phyloP scores from a whole-genome alignment of 768 basidiomycete genomes.

The Boletus rex-veris region DNA sequence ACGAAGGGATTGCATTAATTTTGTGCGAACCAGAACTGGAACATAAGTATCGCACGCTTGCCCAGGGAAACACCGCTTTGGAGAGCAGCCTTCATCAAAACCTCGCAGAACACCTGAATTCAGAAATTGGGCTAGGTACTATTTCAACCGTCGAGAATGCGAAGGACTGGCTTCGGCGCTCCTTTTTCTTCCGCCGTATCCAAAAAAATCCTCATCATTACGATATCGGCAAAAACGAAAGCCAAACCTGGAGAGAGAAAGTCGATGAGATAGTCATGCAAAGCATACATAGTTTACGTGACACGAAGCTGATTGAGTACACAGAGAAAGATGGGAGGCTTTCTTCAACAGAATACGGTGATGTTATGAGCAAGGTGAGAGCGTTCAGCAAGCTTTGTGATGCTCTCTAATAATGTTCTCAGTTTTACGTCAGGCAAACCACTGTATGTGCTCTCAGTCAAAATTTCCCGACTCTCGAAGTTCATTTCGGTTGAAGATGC shows the following conservation, averaged over 20 bases:
- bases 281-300: constrained; percentile 56
- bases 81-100: constrained; percentile 85
- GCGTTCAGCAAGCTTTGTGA: background rate
- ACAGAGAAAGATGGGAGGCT: constrained; percentile 42
- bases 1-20: constrained; percentile 79
- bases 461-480: background rate
- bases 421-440: constrained; percentile 74
- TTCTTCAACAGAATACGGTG: constrained; percentile 69
- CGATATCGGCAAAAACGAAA: constrained; percentile 50
- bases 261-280: constrained; percentile 72
- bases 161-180: constrained; percentile 76
- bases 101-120: constrained; percentile 89
- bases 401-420: constrained; percentile 5
- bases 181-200: constrained; percentile 86
- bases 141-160: constrained; percentile 69
- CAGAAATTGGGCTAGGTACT: constrained; percentile 85
- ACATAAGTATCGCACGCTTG: constrained; percentile 64
- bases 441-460: constrained; percentile 44
- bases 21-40: constrained; percentile 74
- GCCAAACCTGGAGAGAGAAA: constrained; percentile 65
- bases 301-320: constrained; percentile 57
- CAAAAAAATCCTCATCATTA: constrained; percentile 82
- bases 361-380: constrained; percentile 82
- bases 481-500: constrained; percentile 50
- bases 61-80: constrained; percentile 69